Conservation (phyloP, 2,329 filamentous ascomycete species). For the Monosporascus sp. region DNA sequence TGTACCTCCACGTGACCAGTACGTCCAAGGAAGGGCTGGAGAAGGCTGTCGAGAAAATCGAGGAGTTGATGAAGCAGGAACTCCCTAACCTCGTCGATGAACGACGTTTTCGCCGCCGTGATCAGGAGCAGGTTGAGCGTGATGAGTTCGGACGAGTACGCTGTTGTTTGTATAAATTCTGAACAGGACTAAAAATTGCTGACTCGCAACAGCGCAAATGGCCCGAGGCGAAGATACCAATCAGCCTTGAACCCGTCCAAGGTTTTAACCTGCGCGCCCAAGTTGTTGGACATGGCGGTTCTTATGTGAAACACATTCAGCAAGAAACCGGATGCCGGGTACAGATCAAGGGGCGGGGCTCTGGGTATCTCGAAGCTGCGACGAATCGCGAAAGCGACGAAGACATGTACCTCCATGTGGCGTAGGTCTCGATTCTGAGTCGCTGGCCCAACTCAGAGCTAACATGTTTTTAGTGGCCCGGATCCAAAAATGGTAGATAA, state of each 20-base stretch:
- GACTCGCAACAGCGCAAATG: conserved; percentile 75
- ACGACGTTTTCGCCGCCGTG: conserved; percentile 79
- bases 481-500: conserved; percentile 80
- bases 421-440: conserved; percentile 51
- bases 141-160: conserved; percentile 85
- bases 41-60: conserved; percentile 77
- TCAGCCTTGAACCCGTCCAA: conserved; percentile 82
- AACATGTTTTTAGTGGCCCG: conserved; percentile 60
- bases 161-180: conserved; percentile 2
- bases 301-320: conserved; percentile 98
- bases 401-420: conserved; percentile 93
- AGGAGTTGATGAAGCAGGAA: conserved; percentile 94
- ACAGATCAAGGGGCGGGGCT: conserved; percentile 95
- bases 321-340: conserved; percentile 92
- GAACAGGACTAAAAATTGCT: background rate
- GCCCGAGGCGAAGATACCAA: conserved; percentile 93
- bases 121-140: conserved; percentile 75
- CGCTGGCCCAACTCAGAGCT: conserved; percentile 17
- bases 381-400: conserved; percentile 92
- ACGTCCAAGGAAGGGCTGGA: conserved; percentile 89
- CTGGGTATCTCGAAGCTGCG: conserved; percentile 84
- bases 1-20: conserved; percentile 94
- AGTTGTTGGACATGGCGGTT: conserved; percentile 88
- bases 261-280: conserved; percentile 96
- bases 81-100: conserved; percentile 94